Conservation (phyloP, 257 asterid genomes). For the Jacaranda mimosifolia region DNA sequence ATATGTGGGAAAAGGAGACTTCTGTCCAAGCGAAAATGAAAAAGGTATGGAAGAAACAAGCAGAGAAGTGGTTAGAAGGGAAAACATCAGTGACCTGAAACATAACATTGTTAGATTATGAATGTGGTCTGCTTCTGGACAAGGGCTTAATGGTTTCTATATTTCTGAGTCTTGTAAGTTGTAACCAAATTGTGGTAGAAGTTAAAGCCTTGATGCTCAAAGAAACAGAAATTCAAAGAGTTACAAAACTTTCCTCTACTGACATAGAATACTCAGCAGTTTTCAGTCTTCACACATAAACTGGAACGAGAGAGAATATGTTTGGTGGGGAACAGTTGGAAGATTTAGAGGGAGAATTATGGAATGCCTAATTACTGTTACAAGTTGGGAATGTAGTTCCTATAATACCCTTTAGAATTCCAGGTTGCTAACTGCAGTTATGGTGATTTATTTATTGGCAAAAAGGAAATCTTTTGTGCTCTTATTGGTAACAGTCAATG, state of each 20-base stretch:
- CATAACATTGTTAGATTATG: slow-evolving; percentile 41
- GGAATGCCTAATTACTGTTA: not conserved
- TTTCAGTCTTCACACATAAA: slow-evolving; percentile 31
- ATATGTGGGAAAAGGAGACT: slow-evolving; percentile 3
- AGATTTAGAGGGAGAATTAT: not conserved
- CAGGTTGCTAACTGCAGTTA: not conserved
- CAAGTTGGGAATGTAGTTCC: not conserved
- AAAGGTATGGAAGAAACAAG: slow-evolving; percentile 39
- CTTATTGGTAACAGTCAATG: not conserved
- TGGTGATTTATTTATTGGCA: not conserved
- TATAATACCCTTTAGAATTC: slow-evolving; percentile 12
- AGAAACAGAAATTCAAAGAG: not conserved
- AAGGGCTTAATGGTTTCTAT: not conserved
- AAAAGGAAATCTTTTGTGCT: not conserved
- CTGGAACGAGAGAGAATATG: not conserved
- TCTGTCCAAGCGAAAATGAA: slow-evolving; percentile 33
- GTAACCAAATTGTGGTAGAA: not conserved
- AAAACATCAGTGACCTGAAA: slow-evolving; percentile 35
- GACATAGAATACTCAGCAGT: slow-evolving; percentile 3
- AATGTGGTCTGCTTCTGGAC: not conserved
- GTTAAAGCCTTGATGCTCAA: not conserved
- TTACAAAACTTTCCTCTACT: not conserved
- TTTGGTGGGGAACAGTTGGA: not conserved
- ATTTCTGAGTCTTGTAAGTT: not conserved
- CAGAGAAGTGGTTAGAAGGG: slow-evolving; percentile 39